Evolutionary conservation across 2,329 filamentous ascomycete species (phyloP).

Genomic region (Pyricularia sp.): DNA sequence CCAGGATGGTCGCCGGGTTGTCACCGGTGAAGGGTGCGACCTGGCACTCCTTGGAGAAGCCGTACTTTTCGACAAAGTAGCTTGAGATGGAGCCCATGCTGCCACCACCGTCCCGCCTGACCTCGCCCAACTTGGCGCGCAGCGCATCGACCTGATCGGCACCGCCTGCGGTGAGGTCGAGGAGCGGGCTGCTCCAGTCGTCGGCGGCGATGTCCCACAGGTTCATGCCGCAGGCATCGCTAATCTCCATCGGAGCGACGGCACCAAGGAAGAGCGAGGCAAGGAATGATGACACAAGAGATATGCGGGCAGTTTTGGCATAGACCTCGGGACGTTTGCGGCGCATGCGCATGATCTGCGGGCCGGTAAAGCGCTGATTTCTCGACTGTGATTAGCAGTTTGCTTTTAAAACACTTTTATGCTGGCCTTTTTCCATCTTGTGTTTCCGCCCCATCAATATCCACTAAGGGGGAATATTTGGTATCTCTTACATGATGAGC

Average conservation of each 20-base stretch:
- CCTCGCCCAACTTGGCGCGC: slow-evolving; percentile 68
- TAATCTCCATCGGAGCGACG: slow-evolving; percentile 84
- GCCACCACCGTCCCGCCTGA: slow-evolving; percentile 70
- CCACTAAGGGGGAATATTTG: neutral
- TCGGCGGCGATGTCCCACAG: slow-evolving; percentile 80
- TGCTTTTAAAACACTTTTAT: no score
- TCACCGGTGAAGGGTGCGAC: slow-evolving; percentile 88
- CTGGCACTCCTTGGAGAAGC: slow-evolving; percentile 65
- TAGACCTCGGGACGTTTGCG: slow-evolving; percentile 76
- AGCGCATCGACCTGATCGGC: slow-evolving; percentile 50
- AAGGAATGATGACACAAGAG: slow-evolving; percentile 89
- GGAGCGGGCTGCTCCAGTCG: slow-evolving; percentile 63
- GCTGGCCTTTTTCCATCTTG: no score
- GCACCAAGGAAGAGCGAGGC: slow-evolving; percentile 80
- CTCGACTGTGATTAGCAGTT: slow-evolving; percentile 6
- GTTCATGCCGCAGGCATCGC: slow-evolving; percentile 94
- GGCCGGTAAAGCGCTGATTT: slow-evolving; percentile 81
- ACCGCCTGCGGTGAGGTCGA: slow-evolving; percentile 64
- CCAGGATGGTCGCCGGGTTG: slow-evolving; percentile 91
- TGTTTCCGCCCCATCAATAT: neutral
- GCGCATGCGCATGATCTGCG: slow-evolving; percentile 85
- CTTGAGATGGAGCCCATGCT: slow-evolving; percentile 64
- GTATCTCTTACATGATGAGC: slow-evolving; percentile 71
- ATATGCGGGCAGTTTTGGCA: slow-evolving; percentile 71
- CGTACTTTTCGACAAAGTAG: slow-evolving; percentile 74